Percentiles rank a stretch among this genome's conserved stretches.
Conservation (phyloP, 305 asterid genomes). For the Solanum aculeatissimum region DNA sequence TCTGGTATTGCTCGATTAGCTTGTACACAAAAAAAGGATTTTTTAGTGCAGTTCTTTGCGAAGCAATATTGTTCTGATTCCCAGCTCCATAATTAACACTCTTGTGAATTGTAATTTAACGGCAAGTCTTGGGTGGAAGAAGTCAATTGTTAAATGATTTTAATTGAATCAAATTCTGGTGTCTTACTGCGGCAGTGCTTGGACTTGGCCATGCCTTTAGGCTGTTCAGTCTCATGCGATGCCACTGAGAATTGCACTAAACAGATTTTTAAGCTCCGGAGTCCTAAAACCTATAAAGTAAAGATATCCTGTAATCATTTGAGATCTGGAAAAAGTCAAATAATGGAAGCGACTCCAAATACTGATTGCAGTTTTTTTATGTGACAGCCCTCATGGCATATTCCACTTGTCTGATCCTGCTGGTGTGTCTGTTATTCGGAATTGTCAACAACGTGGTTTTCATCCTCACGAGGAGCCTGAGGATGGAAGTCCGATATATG, state of each 20-base stretch:
- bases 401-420: conserved; percentile 91
- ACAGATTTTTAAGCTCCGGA: not conserved
- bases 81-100: not conserved
- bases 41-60: not conserved
- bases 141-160: not conserved
- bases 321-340: not conserved
- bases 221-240: not conserved
- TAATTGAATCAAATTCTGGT: not conserved
- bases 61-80: not conserved
- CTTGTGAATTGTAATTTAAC: not conserved
- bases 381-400: conserved; percentile 87
- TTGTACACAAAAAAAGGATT: not conserved
- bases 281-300: not conserved
- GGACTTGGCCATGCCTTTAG: not conserved
- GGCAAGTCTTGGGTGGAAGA: not conserved
- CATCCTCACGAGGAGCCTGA: conserved; percentile 94
- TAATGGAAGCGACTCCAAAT: not conserved
- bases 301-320: not conserved
- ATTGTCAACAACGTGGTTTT: conserved; percentile 87
- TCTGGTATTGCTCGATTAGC: not conserved
- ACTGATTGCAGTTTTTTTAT: not conserved
- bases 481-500: conserved; percentile 83
- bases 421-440: conserved; percentile 62
- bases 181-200: not conserved
- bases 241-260: not conserved